Evolutionary conservation across 176 grass and related monocot species (phyloP), one percentile per base, ranked within the genome.

Genomic region (Ananas comosus): DNA sequence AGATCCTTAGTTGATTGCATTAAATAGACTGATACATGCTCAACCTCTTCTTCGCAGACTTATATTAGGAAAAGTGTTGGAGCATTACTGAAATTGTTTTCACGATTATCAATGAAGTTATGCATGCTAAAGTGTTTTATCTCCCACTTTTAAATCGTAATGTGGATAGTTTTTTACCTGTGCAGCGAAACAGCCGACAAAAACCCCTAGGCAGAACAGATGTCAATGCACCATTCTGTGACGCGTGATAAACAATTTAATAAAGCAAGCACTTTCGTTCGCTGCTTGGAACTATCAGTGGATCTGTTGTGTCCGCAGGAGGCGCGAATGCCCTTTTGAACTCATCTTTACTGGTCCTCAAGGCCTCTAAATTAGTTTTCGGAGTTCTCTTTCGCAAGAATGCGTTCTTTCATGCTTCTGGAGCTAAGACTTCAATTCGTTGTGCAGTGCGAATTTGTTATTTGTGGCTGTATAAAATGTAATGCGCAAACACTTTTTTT

Each of bases 151-250:
- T 57, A 29, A 61, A 51, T 27, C 48, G 16, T 83, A 76, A 82
- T 52, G 29, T 80, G 18, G 1, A 12, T 18, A 56, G 54, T 53
- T 74, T 75, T 56, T 63, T 48, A 10, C 51, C 6, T 78, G 81
- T 77, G 8, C 84, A 95, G 91, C 85, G 75, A 90, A 89, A 82
- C 76, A 80, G 61, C 81, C 83, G 48, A 77, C 72, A 48, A 86
- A 78, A 77, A 73, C 75, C 14, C 68, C 51, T 27, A 77, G 80
- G 75, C 78, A 95, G 76, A 93, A 73, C 71, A 85, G 83, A 87
- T 95, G 91, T 73, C 75, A 71, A 68, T 95, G 91, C 73, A 85
- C 66, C 25, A 95, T 95, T 63, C 78, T 95, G 29, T 95, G 83
- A 95, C 76, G 68, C 49, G 28, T 75, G 82, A 68, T 51, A 61